A percentile compares a stretch with the other conserved stretches of the same genome.
phyloP scores from a whole-genome alignment of 2,329 filamentous ascomycete genomes.

The Myotisia sp. region DNA sequence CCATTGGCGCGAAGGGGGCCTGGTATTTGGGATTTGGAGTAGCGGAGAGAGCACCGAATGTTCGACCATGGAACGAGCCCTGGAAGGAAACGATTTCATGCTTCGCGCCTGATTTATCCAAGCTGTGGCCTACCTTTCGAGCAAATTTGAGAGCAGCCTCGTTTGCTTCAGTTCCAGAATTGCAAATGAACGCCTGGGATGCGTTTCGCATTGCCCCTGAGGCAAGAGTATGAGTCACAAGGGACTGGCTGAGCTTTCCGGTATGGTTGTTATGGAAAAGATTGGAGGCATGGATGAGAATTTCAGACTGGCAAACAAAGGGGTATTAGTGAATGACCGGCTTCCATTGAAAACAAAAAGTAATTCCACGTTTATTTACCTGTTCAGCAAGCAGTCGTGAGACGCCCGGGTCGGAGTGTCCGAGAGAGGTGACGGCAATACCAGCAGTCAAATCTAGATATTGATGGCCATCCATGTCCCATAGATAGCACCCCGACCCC shows the following conservation, averaged over 20 bases:
- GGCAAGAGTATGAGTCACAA: slow-evolving; percentile 66
- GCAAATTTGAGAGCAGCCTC: slow-evolving; percentile 97
- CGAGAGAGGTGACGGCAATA: slow-evolving; percentile 86
- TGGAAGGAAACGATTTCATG: slow-evolving; percentile 79
- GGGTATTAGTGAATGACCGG: too few species aligned
- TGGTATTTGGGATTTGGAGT: slow-evolving; percentile 98
- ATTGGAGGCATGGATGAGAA: slow-evolving; percentile 82
- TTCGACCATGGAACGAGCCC: slow-evolving; percentile 88
- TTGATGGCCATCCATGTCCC: slow-evolving; percentile 73
- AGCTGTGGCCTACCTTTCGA: slow-evolving; percentile 69
- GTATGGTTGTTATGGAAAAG: slow-evolving; percentile 97
- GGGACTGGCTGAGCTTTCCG: slow-evolving; percentile 68
- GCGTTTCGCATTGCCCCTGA: slow-evolving; percentile 72
- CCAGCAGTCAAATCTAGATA: slow-evolving; percentile 94
- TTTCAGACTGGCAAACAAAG: slow-evolving; percentile 39
- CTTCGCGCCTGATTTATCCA: slow-evolving; percentile 59
- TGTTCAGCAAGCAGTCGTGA: slow-evolving; percentile 62
- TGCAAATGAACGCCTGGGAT: slow-evolving; percentile 76
- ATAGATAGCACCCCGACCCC: slow-evolving; percentile 75
- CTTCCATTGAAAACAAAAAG: not conserved
- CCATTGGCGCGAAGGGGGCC: slow-evolving; percentile 83
- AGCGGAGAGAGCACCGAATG: slow-evolving; percentile 88
- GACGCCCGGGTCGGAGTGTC: slow-evolving; percentile 75
- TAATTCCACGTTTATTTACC: slow-evolving; percentile 30
- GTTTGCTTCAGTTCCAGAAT: slow-evolving; percentile 93